A percentile compares a stretch with the other conserved stretches of the same genome.
These are phyloP conservation scores for Umbilicaria muhlenbergii DNA, from an alignment of 495 filamentous ascomycete genomes.

Conservation along the genomic window DNA sequence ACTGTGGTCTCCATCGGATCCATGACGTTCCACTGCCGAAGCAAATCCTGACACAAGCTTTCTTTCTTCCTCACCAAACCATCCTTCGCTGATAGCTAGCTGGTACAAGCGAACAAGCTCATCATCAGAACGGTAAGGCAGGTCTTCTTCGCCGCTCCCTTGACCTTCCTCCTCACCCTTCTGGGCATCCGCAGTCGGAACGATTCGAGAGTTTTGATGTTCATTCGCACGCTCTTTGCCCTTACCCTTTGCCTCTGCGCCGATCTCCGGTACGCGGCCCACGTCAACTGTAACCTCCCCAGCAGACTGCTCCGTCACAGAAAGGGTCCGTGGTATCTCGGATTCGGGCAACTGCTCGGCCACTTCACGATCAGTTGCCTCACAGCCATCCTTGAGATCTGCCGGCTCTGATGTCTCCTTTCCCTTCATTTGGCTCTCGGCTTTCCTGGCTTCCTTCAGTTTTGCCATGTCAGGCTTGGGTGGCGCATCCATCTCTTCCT, in stretches of 20 bases:
- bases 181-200: not conserved
- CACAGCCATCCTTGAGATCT: constrained; percentile 11
- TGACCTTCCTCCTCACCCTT: not conserved
- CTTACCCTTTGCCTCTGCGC: too few relatives aligned
- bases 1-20: not conserved
- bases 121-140: constrained; percentile 5
- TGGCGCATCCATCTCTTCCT: constrained; percentile 16
- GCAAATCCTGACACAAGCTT: constrained; percentile 4
- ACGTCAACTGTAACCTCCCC: too few relatives aligned
- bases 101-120: constrained; percentile 11
- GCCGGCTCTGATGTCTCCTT: not conserved
- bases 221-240: not conserved
- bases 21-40: constrained; percentile 1
- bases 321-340: too few relatives aligned
- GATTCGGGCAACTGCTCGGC: too few relatives aligned
- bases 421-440: not conserved
- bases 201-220: not conserved
- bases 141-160: not conserved
- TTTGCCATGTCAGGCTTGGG: constrained; percentile 6
- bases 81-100: constrained; percentile 13
- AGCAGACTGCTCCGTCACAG: too few relatives aligned
- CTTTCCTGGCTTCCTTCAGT: constrained; percentile 10
- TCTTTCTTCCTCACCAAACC: constrained; percentile 11
- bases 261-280: too few relatives aligned
- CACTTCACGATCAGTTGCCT: too few relatives aligned